phyloP scores from a whole-genome alignment of 768 basidiomycete species.

The Tricholoma saponaceum region DNA sequence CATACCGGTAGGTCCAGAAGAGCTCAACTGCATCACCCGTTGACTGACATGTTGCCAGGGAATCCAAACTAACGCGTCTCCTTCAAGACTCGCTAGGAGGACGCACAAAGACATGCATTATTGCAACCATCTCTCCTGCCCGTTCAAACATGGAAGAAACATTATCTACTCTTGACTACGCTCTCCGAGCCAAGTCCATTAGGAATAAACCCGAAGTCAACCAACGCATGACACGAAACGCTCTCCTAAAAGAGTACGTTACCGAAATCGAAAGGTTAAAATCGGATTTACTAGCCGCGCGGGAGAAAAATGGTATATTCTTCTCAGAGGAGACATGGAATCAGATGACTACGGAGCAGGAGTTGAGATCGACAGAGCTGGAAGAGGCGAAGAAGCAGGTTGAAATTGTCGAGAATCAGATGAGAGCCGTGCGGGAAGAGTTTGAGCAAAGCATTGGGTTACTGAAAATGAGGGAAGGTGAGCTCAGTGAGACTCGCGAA shows the following conservation, averaged over 20 bases:
- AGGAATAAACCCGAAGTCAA: slow-evolving; percentile 94
- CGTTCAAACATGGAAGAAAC: slow-evolving; percentile 96
- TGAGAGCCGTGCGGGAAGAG: slow-evolving; percentile 78
- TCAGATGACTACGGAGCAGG: slow-evolving; percentile 74
- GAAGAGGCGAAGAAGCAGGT: slow-evolving; percentile 82
- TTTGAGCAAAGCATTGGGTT: slow-evolving; percentile 86
- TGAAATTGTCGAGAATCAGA: slow-evolving; percentile 78
- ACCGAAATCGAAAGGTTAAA: slow-evolving; percentile 92
- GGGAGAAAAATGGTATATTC: slow-evolving; percentile 96
- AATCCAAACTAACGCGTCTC: slow-evolving; percentile 95
- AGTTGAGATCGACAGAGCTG: slow-evolving; percentile 69
- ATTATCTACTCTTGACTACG: slow-evolving; percentile 95
- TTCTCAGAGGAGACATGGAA: slow-evolving; percentile 90
- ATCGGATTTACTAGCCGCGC: slow-evolving; percentile 82
- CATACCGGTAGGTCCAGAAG: slow-evolving; percentile 66
- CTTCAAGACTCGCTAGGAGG: slow-evolving; percentile 99
- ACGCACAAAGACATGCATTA: slow-evolving; percentile 94
- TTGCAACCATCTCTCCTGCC: slow-evolving; percentile 94
- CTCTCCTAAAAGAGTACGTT: slow-evolving; percentile 90
- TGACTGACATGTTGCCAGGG: slow-evolving; percentile 39
- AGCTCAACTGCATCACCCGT: not conserved
- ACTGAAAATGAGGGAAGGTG: slow-evolving; percentile 70
- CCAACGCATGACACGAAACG: slow-evolving; percentile 88
- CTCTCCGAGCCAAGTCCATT: slow-evolving; percentile 91
- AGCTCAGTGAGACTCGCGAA: slow-evolving; percentile 61